phyloP scores from a whole-genome alignment of 345 rosid genomes.

The Ricinus communis region DNA sequence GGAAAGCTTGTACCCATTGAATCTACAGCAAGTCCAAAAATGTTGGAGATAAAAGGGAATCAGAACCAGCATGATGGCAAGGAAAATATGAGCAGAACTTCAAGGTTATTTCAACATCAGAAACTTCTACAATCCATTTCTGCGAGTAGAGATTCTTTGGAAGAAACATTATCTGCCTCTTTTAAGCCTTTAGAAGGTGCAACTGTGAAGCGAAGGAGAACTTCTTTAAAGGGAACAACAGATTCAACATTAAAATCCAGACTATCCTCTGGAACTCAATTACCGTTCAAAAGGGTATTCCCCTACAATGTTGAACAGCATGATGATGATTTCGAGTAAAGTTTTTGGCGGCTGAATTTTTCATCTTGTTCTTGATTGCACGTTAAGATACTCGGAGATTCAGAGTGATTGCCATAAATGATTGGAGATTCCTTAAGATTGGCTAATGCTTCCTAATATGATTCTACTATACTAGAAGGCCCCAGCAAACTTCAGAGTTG shows the following conservation, averaged over 20 bases:
- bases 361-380: background rate
- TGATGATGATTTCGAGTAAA: slow-evolving; percentile 54
- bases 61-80: slow-evolving; percentile 22
- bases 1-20: slow-evolving; percentile 89
- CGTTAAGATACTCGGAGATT: background rate
- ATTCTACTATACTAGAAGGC: no score
- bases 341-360: slow-evolving; percentile 1
- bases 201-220: slow-evolving; percentile 33
- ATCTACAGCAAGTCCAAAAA: slow-evolving; percentile 43
- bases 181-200: slow-evolving; percentile 29
- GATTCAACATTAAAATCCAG: slow-evolving; percentile 17
- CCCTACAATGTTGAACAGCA: slow-evolving; percentile 26
- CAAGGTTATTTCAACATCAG: slow-evolving; percentile 38
- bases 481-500: background rate
- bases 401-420: background rate
- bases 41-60: slow-evolving; percentile 27
- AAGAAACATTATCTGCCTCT: slow-evolving; percentile 29
- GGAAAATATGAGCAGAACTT: slow-evolving; percentile 27
- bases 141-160: slow-evolving; percentile 18
- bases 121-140: slow-evolving; percentile 37
- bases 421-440: no score
- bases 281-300: slow-evolving; percentile 45
- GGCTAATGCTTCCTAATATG: no score
- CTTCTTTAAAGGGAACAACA: slow-evolving; percentile 27
- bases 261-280: slow-evolving; percentile 26